Base-by-base conservation (phyloP, 2,329 filamentous ascomycete genomes). In the Tolypocladium album region DNA sequence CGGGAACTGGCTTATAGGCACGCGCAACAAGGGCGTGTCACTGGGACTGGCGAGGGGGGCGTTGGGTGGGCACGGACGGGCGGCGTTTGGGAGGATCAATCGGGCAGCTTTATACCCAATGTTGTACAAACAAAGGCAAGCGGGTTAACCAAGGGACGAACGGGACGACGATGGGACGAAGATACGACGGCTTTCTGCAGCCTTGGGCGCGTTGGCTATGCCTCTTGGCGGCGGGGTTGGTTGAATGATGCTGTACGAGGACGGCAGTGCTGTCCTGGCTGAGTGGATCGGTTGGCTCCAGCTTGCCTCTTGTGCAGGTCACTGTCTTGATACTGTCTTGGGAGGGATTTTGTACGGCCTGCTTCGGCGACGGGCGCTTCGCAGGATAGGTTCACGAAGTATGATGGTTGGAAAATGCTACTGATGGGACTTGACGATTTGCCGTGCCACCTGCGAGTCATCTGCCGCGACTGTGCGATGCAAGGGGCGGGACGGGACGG, bases 111-210 rank as follows among this genome's bases (percentile, higher is more conserved):
- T 61, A 61, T 61, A 61, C 60, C 60, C 60, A 61, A 53, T 57
- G 50, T 27, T 61, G 59, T 61, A 47, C 53, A 47, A 36, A 55
- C 40, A 45, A 53, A 40, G 31, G 36, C 36, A 38, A 40, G 58
- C 22, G 53, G 55, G 50, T 58, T 63, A 68, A 70, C 65, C 61
- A 63, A 57, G 64, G 64, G 64, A 70, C 66, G 68, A 69, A 62
- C 63, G 68, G 64, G 55, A 61, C 53, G 59, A 72, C 59, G 69
- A 71, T 59, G 64, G 68, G 66, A 72, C 65, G 69, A 72, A 64
- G 66, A 66, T 61, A 72, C 64, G 70, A 73, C 60, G 64, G 63
- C 65, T 63, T 58, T 64, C 56, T 55, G 31, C 50, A 36, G 50
- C 50, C 27, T 50, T 24, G 36, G 38, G 24, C n/a, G 43, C 43